These are phyloP conservation scores for Fraxinus paxiana DNA, from an alignment of 305 asterid genomes.

Conservation along the genomic window DNA sequence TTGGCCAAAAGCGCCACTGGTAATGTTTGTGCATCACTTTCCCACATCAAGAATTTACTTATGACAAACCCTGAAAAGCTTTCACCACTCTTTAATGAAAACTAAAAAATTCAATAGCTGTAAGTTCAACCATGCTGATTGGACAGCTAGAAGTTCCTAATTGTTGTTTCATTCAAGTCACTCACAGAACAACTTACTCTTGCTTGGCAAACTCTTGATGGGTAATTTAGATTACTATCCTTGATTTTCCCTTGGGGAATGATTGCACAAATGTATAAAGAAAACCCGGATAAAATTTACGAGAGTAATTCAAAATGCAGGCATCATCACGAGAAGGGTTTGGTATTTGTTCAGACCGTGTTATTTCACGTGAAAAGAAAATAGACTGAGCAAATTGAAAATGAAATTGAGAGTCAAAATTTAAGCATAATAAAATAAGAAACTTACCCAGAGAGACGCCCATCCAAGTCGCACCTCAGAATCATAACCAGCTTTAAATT, in stretches of 20 bases:
- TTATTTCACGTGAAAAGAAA: background rate
- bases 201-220: background rate
- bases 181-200: background rate
- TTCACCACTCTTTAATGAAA: background rate
- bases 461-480: conserved; percentile 85
- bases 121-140: background rate
- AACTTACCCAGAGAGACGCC: conserved; percentile 96
- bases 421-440: background rate
- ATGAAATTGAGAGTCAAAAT: background rate
- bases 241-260: background rate
- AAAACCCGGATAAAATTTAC: background rate
- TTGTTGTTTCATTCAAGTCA: background rate
- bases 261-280: background rate
- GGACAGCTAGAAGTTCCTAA: background rate
- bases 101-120: background rate
- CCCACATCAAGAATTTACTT: background rate
- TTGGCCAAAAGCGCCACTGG: background rate
- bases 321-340: background rate
- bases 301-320: background rate
- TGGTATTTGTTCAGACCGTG: background rate
- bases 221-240: background rate
- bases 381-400: background rate
- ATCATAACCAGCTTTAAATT: conserved; percentile 90
- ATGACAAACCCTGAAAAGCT: background rate
- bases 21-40: background rate